Evolutionary conservation across 441 rosid genomes (phyloP), one percentile per base, ranked within the genome.

Genomic region (Erodium moschatum): DNA sequence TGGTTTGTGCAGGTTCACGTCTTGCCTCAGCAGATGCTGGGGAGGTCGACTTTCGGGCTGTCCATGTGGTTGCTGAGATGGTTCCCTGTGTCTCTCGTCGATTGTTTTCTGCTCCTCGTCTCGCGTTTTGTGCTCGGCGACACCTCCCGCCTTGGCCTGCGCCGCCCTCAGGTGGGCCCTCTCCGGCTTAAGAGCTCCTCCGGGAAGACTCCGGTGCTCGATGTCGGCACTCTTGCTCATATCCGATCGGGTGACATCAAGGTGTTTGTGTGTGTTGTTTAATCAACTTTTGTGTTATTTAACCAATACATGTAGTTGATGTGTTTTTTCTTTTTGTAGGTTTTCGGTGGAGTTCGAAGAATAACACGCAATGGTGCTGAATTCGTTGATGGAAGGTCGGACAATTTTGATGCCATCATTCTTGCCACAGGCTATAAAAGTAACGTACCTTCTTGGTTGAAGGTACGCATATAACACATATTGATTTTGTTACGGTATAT

Each of bases 31-130:
- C 48, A 9, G 12, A 42, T 42, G 48, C 12, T 42, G 13, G 48
- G 48, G 9, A 42, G 12, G 10, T 42, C 48, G 13, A 42, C 48
- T 2, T 42, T 42, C 12, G 48, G 48, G 1, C 13, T 42, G 1
- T 42, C 48, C 18, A 12, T 18, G 38, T 42, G 72, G 73, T 68
- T 71, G 62, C 13, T 42, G 13, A 42, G 2, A 13, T 42, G 48
- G 48, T 9, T 42, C 48, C 48, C 48, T 9, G 9, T 42, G 48
- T 42, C 12, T 9, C 2, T 42, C 11, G 48, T 42, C 1, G 48
- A 42, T 11, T 9, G 13, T 42, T 42, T 42, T 42, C 12, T 42
- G 1, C 48, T 42, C 11, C 48, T 42, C 1, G 2, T 42, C 2
- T 42, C 48, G 9, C 48, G 48, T 11, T 9, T 42, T 1, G 48